Base-by-base conservation (phyloP, 2,329 filamentous ascomycete species). In the Penicillium occitanis region DNA sequence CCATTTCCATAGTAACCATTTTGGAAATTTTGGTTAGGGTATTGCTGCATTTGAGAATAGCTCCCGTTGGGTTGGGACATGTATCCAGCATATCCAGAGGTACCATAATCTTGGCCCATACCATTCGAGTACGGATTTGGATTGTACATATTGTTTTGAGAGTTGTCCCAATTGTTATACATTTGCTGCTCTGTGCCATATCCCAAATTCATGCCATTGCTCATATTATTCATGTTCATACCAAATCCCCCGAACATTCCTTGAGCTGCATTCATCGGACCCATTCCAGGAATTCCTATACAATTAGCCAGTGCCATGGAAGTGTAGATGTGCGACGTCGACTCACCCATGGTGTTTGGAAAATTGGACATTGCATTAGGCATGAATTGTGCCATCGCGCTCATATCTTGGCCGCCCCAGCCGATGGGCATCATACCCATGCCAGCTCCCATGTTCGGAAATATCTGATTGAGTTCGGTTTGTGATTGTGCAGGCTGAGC, bases 271-370 rank as follows among this genome's bases (percentile, higher is more conserved):
- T 76, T 74, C 80, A 82, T 81, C 69, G 78, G 79, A 81, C 94
- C 90, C 91, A 96, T 93, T 77, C 85, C 84, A 89, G 90, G 83
- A 90, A 95, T 93, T 75, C 88, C 91, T 70, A 46, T 62, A 42
- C 61, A 69, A 68, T 79, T 71, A 74, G 75, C 46, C 51, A 10
- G 10, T 7, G 11, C 35, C 44, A 50, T 42, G 5, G 10, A 42
- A 2, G 30, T 40, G 30, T 53, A 28, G 5, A 33, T 37, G 35
- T 19, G 33, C n/a, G n/a, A 60, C 19, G 33, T 37, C 50, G 58
- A 84, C 91, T 76, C 87, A 97, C 93, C 91, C 91, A 97, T 97
- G 88, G 94, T 92, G 63, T 90, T 90, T 86, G 79, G 90, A 85
- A 90, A 92, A 86, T 78, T 77, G 66, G 76, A 74, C 77, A 81